Evolutionary conservation across 2,329 filamentous ascomycete genomes (phyloP).

Genomic region (Xylariaceae sp.): DNA sequence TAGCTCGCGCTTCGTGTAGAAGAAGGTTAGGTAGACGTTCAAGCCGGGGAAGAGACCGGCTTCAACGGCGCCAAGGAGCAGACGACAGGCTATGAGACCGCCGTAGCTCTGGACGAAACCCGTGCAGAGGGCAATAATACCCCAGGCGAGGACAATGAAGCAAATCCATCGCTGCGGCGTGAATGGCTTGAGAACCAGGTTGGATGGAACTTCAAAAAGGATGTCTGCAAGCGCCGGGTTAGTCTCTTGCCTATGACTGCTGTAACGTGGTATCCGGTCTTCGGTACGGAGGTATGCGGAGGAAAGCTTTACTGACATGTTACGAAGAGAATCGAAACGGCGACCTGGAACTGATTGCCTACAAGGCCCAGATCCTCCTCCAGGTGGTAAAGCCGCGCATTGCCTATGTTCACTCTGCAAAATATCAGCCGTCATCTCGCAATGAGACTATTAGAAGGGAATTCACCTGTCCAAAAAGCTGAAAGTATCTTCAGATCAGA

Average conservation of each 20-base stretch:
- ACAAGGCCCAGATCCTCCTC: constrained; percentile 57
- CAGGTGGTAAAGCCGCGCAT: constrained; percentile 61
- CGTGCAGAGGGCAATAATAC: constrained; percentile 64
- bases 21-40: constrained; percentile 55
- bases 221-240: constrained; percentile 14
- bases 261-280: too few relatives aligned
- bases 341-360: constrained; percentile 65
- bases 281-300: not conserved
- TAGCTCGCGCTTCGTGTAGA: constrained; percentile 71
- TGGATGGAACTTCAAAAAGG: constrained; percentile 60
- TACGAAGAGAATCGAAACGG: constrained; percentile 64
- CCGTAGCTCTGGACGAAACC: constrained; percentile 64
- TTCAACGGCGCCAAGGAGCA: constrained; percentile 60
- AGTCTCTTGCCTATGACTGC: too few relatives aligned
- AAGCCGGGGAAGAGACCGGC: constrained; percentile 25
- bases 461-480: constrained; percentile 70
- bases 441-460: constrained; percentile 18
- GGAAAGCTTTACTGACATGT: constrained; percentile 42
- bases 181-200: constrained; percentile 59
- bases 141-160: constrained; percentile 62
- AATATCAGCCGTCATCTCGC: too few relatives aligned
- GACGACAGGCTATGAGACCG: constrained; percentile 61
- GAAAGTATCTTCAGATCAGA: constrained; percentile 50
- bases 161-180: constrained; percentile 60
- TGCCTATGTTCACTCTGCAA: constrained; percentile 64